These are phyloP conservation scores for Pseudocercospora fijiensis DNA, from an alignment of 2,329 filamentous ascomycete genomes.

Conservation along the genomic window DNA sequence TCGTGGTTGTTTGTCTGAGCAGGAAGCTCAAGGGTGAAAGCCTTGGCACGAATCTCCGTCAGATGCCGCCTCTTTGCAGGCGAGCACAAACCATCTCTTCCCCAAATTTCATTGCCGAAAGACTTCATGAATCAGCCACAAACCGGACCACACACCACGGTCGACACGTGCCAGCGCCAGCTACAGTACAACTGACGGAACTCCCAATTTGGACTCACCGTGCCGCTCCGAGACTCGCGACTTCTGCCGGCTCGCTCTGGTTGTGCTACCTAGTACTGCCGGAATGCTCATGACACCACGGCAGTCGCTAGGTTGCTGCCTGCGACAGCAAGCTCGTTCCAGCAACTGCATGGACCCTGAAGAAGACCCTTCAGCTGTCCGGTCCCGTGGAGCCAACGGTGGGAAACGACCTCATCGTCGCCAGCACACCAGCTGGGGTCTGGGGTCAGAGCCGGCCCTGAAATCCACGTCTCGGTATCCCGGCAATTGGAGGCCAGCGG, in stretches of 20 bases:
- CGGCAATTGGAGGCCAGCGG: slow-evolving; percentile 14
- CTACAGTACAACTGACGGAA: neutral
- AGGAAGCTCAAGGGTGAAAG: neutral
- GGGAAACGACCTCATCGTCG: slow-evolving; percentile 4
- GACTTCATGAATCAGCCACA: neutral
- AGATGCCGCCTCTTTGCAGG: neutral
- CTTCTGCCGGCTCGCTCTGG: neutral
- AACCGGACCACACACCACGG: neutral
- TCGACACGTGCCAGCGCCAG: neutral
- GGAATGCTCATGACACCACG: neutral
- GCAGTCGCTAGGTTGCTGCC: neutral
- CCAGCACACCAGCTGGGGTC: slow-evolving; percentile 3
- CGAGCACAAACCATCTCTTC: neutral
- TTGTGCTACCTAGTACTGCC: neutral
- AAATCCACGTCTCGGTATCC: neutral
- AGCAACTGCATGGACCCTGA: slow-evolving; percentile 8
- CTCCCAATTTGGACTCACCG: neutral
- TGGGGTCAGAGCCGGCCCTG: slow-evolving; percentile 1
- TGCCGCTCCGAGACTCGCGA: neutral
- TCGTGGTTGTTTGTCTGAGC: neutral
- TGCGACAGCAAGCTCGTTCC: neutral
- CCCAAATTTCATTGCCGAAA: neutral
- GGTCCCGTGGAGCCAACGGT: neutral
- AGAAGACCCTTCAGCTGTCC: neutral
- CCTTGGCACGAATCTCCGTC: neutral